Base-by-base conservation (phyloP, 208 protist species). In the Leptomonas pyrrhocoris region DNA sequence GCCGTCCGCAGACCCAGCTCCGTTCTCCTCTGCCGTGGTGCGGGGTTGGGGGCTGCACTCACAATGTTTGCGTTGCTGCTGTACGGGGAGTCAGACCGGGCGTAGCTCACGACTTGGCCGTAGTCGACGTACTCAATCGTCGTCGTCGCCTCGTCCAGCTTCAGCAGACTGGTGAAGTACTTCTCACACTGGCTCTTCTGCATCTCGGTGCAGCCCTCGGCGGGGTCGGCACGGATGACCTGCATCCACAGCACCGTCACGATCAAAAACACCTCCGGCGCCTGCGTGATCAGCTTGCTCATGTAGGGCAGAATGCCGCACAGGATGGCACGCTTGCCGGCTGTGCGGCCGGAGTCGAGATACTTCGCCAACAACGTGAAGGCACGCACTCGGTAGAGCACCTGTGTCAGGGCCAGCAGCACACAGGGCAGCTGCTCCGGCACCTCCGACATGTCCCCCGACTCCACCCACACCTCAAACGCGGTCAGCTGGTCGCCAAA, bases 381-480 rank as follows among this genome's bases (percentile, higher is more conserved):
- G 34, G 98, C 98, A n/a, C 94, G 88, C 54, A 98, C 75, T 15
- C 98, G 88, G 77, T 99, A 96, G 4, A 80, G 74, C 57, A 93
- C 92, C 48, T 89, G 91, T 5, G 97, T 90, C 30, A 99, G 84
- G 1, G 97, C 96, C 67, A 99, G 98, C 38, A 99, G 79, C 21
- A 99, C 95, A 66, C 98, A 98, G 36, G 98, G 98, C 40, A 99
- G 88, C 85, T 99, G 97, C 68, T 97, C 92, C 27, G 98, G 98
- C 59, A 84, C 73, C 45, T 96, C 85, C 34, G 84, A 76, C 59
- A 91, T 79, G 23, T 87, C 84, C 0, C 96, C 98, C 34, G 97
- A 96, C 60, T 98, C 85, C 23, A 99, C 86, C 98, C 98, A 99
- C 25, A 99, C 92, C 76, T 99, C 96, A 78, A 99, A 99, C n/a